Base-by-base conservation (phyloP, 495 filamentous ascomycete genomes). In the Physcia stellaris region DNA sequence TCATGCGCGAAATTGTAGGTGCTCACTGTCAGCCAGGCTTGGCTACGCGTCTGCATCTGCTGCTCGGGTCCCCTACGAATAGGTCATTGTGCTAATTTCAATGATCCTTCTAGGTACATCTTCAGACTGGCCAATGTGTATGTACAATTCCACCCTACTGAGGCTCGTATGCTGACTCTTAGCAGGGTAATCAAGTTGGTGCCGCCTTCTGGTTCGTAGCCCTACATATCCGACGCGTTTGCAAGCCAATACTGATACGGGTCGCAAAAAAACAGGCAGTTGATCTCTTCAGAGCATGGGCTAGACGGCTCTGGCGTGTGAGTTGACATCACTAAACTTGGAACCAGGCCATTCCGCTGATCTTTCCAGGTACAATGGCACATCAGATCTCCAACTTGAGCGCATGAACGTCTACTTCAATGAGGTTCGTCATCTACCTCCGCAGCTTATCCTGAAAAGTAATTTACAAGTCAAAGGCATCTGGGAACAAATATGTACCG, bases 391-490 rank as follows among this genome's bases (percentile, higher is more conserved):
- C 59, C 90, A 99, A 73, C 73, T 95, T 45, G 90, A 99, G 80
- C 88, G 90, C 57, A 94, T 99, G 88, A 99, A 87, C 69, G 90
- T 99, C 63, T 99, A 99, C 79, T 99, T 99, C 78, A 99, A 95
- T 70, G 85, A 96, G 82, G 88, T 94, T 62, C 40, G 69, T 5
- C 18, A 13, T 34, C 6, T 18, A 10, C 13, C 13, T 15, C 19
- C 2, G 15, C 4, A 32, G 24, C 35, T 35, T 27, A 37, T 20
- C 10, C 15, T 29, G 5, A 6, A 24, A 24, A 34, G 15, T 20
- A 6, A 36, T 39, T 55, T 13, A 48, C 51, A 47, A 24, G 44
- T 43, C 39, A 22, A 46, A 96, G 88, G 92, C 85, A 44, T 81
- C 79, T 50, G 78, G 78, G 57, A 92, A 95, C 79, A 96, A 95